Evolutionary conservation across 2,329 filamentous ascomycete species (phyloP).

Genomic region (Mycosphaerella arachidis): DNA sequence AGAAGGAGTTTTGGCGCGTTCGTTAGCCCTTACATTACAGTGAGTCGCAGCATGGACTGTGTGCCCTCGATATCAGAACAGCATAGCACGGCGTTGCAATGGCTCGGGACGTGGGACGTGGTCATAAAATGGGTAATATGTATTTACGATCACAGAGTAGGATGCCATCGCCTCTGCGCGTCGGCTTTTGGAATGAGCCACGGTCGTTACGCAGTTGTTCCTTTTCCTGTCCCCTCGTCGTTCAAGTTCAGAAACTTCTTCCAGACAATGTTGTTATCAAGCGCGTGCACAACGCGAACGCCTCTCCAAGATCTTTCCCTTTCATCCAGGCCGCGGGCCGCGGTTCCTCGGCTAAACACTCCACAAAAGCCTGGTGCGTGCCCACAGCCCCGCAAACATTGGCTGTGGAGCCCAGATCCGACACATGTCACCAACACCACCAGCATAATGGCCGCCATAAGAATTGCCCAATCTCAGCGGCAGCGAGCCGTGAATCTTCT

Average conservation of each 20-base stretch:
- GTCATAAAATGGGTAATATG: neutral
- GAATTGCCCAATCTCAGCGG: constrained; percentile 44
- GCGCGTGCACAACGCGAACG: too few species aligned
- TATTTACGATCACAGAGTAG: constrained; percentile 5
- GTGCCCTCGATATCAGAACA: neutral
- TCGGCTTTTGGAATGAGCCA: constrained; percentile 3
- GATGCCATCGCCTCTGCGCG: neutral
- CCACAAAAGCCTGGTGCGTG: neutral
- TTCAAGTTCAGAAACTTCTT: too few species aligned
- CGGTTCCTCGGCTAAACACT: neutral
- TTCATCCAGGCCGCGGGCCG: neutral
- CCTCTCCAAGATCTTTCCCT: neutral
- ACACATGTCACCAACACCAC: constrained; percentile 1
- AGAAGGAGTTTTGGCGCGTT: neutral
- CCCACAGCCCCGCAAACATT: neutral
- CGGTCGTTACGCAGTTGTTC: constrained; percentile 4
- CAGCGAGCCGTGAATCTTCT: constrained; percentile 67
- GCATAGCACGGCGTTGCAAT: neutral
- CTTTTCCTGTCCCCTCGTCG: neutral
- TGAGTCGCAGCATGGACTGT: neutral
- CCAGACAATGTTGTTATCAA: too few species aligned
- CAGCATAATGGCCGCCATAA: constrained; percentile 33
- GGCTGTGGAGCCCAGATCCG: neutral
- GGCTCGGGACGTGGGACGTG: neutral
- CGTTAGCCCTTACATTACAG: neutral